Conservation (phyloP, 176 grass and related monocot genomes). For the Tillandsia fasciculata region DNA sequence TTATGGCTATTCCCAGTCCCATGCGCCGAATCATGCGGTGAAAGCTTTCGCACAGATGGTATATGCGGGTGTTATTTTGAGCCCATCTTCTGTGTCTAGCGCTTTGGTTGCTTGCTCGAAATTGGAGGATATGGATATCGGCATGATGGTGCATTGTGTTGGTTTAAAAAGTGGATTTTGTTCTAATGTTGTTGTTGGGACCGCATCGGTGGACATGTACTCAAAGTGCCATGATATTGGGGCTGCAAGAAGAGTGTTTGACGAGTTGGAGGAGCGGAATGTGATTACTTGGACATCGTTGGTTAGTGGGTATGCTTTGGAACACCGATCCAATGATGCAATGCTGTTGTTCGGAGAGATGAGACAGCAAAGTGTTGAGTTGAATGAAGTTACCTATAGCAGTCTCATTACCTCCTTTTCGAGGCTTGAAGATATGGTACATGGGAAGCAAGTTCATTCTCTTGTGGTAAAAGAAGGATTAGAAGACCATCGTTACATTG, state of each 20-base stretch:
- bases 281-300: constrained; percentile 11
- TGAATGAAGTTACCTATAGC: constrained; percentile 29
- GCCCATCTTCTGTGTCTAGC: background rate
- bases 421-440: background rate
- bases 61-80: background rate
- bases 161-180: constrained; percentile 3
- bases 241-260: constrained; percentile 6
- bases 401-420: constrained; percentile 26
- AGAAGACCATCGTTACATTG: constrained; percentile 9
- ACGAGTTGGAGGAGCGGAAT: constrained; percentile 5
- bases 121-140: background rate
- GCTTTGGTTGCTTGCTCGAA: constrained; percentile 1
- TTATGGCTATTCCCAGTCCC: background rate
- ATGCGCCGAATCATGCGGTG: background rate
- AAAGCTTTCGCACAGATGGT: background rate
- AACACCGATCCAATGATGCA: constrained; percentile 1
- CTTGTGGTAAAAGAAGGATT: constrained; percentile 7
- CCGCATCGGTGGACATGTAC: constrained; percentile 6
- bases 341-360: constrained; percentile 24
- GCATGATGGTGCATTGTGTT: constrained; percentile 10
- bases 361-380: constrained; percentile 11
- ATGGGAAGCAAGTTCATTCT: constrained; percentile 12
- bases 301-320: background rate
- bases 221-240: constrained; percentile 8
- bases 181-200: constrained; percentile 3